Conservation (phyloP, 2,329 filamentous ascomycete genomes). For the Colletotrichum spaethianum region DNA sequence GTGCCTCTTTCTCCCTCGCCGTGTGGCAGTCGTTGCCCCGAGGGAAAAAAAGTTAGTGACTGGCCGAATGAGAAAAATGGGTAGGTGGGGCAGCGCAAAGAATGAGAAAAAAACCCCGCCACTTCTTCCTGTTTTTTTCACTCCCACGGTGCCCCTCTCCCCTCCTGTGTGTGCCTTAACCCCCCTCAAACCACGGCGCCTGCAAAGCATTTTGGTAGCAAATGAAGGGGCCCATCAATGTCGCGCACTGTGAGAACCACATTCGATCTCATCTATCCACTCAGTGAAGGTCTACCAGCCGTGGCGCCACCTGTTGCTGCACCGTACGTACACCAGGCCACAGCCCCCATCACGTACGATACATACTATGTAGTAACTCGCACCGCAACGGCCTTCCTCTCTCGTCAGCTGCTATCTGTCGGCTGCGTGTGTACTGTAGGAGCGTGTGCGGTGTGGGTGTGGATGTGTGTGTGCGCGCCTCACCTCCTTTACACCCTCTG, state of each 20-base stretch:
- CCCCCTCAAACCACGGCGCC: slow-evolving; percentile 10
- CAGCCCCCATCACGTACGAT: neutral
- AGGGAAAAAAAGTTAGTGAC: slow-evolving; percentile 40
- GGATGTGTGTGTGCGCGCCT: neutral
- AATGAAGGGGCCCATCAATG: neutral
- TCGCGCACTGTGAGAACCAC: slow-evolving; percentile 8
- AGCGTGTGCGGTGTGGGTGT: neutral
- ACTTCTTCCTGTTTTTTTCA: slow-evolving; percentile 22
- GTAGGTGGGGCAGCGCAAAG: slow-evolving; percentile 44
- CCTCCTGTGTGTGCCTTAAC: neutral
- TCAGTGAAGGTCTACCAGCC: neutral
- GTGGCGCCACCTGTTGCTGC: slow-evolving; percentile 25
- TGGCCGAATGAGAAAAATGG: slow-evolving; percentile 41
- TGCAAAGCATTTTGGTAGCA: slow-evolving; percentile 16
- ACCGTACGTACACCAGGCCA: neutral
- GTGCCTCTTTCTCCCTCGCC: slow-evolving; percentile 28
- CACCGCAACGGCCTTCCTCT: slow-evolving; percentile 4
- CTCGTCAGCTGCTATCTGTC: neutral
- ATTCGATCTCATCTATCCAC: slow-evolving; percentile 5
- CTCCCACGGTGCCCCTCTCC: neutral
- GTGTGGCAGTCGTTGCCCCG: slow-evolving; percentile 35
- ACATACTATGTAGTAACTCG: neutral
- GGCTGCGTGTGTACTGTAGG: too few relatives aligned
- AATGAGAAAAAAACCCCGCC: slow-evolving; percentile 45
- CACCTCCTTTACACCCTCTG: neutral